Evolutionary conservation across 164 flowering plant genomes (phyloP).

Genomic region (Liquidambar formosana): DNA sequence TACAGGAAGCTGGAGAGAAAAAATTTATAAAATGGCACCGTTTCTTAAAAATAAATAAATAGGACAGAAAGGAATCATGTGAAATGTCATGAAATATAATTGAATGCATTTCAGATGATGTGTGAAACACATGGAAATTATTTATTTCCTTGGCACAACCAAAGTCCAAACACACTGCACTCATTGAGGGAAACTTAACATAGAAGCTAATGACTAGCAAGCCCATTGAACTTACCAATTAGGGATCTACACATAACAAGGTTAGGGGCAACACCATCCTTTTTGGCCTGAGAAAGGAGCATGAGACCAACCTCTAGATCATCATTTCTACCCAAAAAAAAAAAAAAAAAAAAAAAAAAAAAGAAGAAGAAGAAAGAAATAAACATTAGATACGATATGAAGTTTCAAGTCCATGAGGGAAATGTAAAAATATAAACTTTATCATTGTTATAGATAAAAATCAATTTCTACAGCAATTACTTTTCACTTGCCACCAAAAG

Average conservation of each 20-base stretch:
- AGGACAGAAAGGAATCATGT: too few relatives aligned
- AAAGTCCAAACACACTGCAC: too few relatives aligned
- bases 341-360: too few relatives aligned
- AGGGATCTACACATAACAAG: conserved; percentile 66
- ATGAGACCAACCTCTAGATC: conserved; percentile 62
- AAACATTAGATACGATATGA: neutral
- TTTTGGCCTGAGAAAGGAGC: conserved; percentile 70
- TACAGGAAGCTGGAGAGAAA: neutral
- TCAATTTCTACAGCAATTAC: conserved; percentile 36
- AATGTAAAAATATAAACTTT: conserved; percentile 2
- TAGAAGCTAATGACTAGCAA: too few relatives aligned
- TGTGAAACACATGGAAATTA: too few relatives aligned
- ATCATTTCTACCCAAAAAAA: conserved; percentile 75
- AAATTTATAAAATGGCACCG: neutral
- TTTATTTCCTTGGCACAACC: too few relatives aligned
- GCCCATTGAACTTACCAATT: conserved; percentile 49
- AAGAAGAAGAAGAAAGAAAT: conserved; percentile 13
- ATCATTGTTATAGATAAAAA: conserved; percentile 3
- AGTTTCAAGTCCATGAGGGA: conserved; percentile 1
- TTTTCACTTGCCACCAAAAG: conserved; percentile 79
- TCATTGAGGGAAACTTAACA: too few relatives aligned
- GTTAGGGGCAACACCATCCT: conserved; percentile 60
- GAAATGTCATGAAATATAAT: too few relatives aligned
- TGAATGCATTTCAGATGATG: too few relatives aligned
- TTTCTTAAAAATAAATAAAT: too few relatives aligned